Evolutionary conservation across 345 rosid genomes (phyloP).

Genomic region (Excoecaria agallocha): DNA sequence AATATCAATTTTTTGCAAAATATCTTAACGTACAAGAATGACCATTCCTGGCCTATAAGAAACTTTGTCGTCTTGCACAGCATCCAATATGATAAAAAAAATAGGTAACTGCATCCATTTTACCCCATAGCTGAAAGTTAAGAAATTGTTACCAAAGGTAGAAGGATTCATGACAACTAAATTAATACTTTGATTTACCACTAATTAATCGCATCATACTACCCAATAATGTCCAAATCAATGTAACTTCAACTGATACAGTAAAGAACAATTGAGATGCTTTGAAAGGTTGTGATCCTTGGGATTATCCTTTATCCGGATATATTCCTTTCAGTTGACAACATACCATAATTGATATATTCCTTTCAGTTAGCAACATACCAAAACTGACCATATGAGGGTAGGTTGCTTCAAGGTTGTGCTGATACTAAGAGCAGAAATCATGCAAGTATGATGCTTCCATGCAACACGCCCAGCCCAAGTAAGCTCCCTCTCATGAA

Average conservation of each 20-base stretch:
- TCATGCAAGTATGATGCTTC: slow-evolving; percentile 95
- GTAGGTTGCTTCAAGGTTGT: slow-evolving; percentile 93
- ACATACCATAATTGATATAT: slow-evolving; percentile 45
- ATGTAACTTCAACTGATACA: slow-evolving; percentile 1
- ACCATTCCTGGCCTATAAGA: neutral
- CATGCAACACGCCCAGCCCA: slow-evolving; percentile 93
- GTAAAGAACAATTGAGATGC: slow-evolving; percentile 10
- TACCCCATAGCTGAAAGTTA: slow-evolving; percentile 8
- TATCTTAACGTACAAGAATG: neutral
- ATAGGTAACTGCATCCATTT: slow-evolving; percentile 9
- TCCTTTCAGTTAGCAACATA: slow-evolving; percentile 46
- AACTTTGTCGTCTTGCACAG: neutral
- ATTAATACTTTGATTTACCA: slow-evolving; percentile 2
- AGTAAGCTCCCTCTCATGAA: slow-evolving; percentile 89
- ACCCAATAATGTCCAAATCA: neutral
- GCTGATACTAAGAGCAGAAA: slow-evolving; percentile 95
- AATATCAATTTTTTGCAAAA: slow-evolving; percentile 6
- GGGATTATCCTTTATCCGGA: neutral
- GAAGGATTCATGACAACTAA: slow-evolving; percentile 3
- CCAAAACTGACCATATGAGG: slow-evolving; percentile 92
- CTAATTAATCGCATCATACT: neutral
- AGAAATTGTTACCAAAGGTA: neutral
- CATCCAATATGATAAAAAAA: slow-evolving; percentile 3
- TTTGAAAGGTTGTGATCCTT: neutral
- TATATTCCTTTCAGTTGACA: slow-evolving; percentile 26